Evolutionary conservation across 73 alveolate genomes (phyloP).

Genomic region (Halteria grandinella): DNA sequence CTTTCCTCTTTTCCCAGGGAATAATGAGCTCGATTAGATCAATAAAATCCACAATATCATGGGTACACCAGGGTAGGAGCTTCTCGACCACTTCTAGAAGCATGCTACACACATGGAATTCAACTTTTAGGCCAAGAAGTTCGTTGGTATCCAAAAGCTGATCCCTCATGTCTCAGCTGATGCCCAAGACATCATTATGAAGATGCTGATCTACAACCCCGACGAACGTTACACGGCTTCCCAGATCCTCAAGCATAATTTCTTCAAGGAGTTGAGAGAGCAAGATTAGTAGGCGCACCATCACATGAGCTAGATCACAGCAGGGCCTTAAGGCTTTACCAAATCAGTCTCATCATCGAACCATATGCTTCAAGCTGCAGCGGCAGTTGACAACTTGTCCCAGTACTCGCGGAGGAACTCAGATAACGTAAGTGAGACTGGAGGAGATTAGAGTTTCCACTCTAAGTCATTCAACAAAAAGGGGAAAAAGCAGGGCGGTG

Average conservation of each 20-base stretch:
- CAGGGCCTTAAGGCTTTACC: conserved; percentile 45
- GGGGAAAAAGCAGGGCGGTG: conserved; percentile 30
- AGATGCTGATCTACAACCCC: conserved; percentile 91
- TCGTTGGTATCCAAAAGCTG: conserved; percentile 54
- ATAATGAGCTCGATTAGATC: conserved; percentile 70
- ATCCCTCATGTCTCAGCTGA: conserved; percentile 82
- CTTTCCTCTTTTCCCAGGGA: conserved; percentile 86
- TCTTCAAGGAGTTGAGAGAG: conserved; percentile 82
- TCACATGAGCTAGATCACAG: conserved; percentile 43
- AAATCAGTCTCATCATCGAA: conserved; percentile 49
- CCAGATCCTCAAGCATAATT: conserved; percentile 86
- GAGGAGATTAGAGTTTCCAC: conserved; percentile 49
- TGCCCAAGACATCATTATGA: conserved; percentile 80
- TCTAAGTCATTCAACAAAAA: conserved; percentile 26
- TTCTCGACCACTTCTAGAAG: conserved; percentile 49
- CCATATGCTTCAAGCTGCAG: conserved; percentile 45
- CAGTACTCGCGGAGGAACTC: conserved; percentile 61
- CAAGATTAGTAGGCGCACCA: conserved; percentile 68
- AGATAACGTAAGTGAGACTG: conserved; percentile 62
- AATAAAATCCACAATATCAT: conserved; percentile 55
- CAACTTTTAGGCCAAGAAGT: conserved; percentile 64
- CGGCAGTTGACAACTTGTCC: conserved; percentile 65
- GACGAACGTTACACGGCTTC: conserved; percentile 93
- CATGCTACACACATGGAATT: conserved; percentile 63
- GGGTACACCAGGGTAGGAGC: conserved; percentile 60